phyloP scores from a whole-genome alignment of 768 basidiomycete species.

The Boletus insuetus region DNA sequence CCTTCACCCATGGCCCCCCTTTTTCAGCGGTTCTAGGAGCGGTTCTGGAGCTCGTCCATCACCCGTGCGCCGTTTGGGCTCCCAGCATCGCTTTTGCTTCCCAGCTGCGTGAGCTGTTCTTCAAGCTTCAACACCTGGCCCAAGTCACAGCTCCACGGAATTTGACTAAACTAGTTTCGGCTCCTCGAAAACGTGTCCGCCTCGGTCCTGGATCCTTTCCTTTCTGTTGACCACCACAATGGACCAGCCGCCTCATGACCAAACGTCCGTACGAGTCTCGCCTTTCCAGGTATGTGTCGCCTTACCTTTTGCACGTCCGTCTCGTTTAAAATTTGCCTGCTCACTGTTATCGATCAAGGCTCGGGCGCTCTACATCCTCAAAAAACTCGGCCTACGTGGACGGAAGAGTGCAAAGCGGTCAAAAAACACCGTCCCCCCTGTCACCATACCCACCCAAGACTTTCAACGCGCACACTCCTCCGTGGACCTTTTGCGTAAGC shows the following conservation, averaged over 20 bases:
- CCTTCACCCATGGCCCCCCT: slow-evolving; percentile 1
- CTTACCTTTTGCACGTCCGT: background rate
- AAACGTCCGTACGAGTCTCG: slow-evolving; percentile 22
- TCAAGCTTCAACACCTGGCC: background rate
- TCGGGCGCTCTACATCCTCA: slow-evolving; percentile 40
- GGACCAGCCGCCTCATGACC: slow-evolving; percentile 26
- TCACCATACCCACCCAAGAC: slow-evolving; percentile 21
- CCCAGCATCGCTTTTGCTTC: background rate
- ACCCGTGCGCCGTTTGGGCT: background rate
- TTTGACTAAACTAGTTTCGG: slow-evolving; percentile 23
- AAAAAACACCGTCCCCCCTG: slow-evolving; percentile 26
- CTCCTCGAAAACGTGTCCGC: slow-evolving; percentile 28
- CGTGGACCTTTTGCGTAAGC: slow-evolving; percentile 31
- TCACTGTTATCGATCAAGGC: slow-evolving; percentile 11
- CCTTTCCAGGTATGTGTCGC: slow-evolving; percentile 28
- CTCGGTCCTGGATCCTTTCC: slow-evolving; percentile 3
- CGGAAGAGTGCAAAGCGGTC: slow-evolving; percentile 31
- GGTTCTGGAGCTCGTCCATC: background rate
- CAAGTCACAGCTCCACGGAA: slow-evolving; percentile 11
- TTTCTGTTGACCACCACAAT: slow-evolving; percentile 23
- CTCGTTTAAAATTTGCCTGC: slow-evolving; percentile 14
- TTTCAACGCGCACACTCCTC: slow-evolving; percentile 33
- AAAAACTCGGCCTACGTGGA: slow-evolving; percentile 34
- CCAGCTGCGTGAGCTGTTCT: background rate
- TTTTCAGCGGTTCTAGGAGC: background rate